Percentiles rank a stretch among this genome's conserved stretches.
These are phyloP conservation scores for Pleurotus cornucopiae DNA, from an alignment of 768 basidiomycete genomes.

Conservation along the genomic window DNA sequence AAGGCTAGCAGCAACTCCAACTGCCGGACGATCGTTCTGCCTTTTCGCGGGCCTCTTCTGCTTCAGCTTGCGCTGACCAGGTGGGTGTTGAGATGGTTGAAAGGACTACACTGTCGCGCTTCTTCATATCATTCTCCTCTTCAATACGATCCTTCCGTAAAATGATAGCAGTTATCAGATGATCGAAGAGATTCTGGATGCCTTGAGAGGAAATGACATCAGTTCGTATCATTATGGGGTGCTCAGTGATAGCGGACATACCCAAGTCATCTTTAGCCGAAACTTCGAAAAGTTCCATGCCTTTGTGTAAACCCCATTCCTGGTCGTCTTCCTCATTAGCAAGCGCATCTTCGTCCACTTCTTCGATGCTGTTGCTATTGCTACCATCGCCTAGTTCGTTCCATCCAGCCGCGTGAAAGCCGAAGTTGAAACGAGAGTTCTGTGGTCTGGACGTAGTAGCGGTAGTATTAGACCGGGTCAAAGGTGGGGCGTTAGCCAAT, in stretches of 20 bases:
- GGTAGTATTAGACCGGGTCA: constrained; percentile 48
- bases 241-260: constrained; percentile 27
- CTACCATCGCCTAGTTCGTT: constrained; percentile 55
- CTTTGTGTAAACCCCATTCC: constrained; percentile 77
- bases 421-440: constrained; percentile 56
- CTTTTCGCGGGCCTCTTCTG: constrained; percentile 66
- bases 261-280: constrained; percentile 87
- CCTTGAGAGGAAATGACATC: constrained; percentile 38
- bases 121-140: constrained; percentile 72
- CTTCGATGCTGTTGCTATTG: constrained; percentile 58
- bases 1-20: constrained; percentile 69
- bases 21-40: constrained; percentile 43
- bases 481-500: constrained; percentile 34
- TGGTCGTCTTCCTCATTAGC: constrained; percentile 43
- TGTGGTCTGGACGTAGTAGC: constrained; percentile 37
- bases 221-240: neutral
- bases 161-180: constrained; percentile 79
- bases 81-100: constrained; percentile 57
- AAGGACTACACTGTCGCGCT: constrained; percentile 81
- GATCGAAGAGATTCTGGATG: constrained; percentile 74
- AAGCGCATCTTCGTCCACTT: constrained; percentile 57
- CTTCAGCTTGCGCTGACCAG: constrained; percentile 79
- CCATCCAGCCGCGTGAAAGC: constrained; percentile 47
- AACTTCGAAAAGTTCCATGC: constrained; percentile 87
- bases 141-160: constrained; percentile 75